Conservation (phyloP, 768 basidiomycete species). For the Ephemerocybe angulata region DNA sequence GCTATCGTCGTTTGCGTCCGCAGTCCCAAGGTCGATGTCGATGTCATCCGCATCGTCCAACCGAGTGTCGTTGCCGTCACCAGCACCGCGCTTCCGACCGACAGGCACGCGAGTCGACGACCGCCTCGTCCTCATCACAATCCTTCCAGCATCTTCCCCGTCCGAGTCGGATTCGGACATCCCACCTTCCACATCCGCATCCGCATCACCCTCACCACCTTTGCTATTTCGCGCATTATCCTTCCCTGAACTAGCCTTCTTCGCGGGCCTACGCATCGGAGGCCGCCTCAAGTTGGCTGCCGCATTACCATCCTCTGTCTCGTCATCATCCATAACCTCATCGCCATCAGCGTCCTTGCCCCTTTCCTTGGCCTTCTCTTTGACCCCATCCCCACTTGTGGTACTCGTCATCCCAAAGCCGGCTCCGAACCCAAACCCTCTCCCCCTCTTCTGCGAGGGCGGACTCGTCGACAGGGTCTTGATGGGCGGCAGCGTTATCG, state of each 20-base stretch:
- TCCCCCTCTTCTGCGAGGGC: slow-evolving; percentile 7
- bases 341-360: slow-evolving; percentile 11
- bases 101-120: background rate
- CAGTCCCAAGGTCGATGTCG: background rate
- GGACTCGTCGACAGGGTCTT: slow-evolving; percentile 33
- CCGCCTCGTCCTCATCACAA: background rate
- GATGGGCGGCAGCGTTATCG: slow-evolving; percentile 68
- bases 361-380: slow-evolving; percentile 7
- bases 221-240: background rate
- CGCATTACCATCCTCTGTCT: slow-evolving; percentile 11
- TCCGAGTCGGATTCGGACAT: background rate
- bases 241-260: background rate
- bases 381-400: slow-evolving; percentile 7
- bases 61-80: background rate
- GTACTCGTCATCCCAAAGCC: slow-evolving; percentile 16
- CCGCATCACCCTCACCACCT: background rate
- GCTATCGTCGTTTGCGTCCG: background rate
- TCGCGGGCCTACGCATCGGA: slow-evolving; percentile 13
- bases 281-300: background rate
- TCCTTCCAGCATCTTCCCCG: background rate
- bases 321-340: slow-evolving; percentile 12
- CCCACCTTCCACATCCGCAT: background rate
- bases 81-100: background rate
- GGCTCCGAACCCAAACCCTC: slow-evolving; percentile 7
- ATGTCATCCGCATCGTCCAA: background rate